Evolutionary conservation across 1,139 yeast species (phyloP).

Genomic region (Komagataea norvegica): DNA sequence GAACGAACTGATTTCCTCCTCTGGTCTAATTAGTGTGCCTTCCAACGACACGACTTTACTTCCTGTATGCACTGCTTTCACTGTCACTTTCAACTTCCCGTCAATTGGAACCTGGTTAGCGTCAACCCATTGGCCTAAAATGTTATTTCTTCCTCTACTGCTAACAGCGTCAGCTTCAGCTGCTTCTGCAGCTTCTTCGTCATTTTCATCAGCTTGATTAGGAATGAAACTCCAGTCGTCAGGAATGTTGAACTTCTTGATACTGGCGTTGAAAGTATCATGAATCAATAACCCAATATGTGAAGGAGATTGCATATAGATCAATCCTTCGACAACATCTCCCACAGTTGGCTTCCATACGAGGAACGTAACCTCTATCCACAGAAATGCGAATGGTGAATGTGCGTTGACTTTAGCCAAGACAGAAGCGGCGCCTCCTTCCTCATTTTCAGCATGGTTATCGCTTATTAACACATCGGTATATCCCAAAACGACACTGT

Average conservation of each 20-base stretch:
- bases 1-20: slow-evolving; percentile 29
- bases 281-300: slow-evolving; percentile 88
- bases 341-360: slow-evolving; percentile 89
- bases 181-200: slow-evolving; percentile 23
- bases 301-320: slow-evolving; percentile 90
- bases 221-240: slow-evolving; percentile 78
- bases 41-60: slow-evolving; percentile 83
- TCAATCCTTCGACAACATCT: slow-evolving; percentile 78
- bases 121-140: slow-evolving; percentile 81
- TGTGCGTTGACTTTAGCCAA: slow-evolving; percentile 69
- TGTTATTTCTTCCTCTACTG: slow-evolving; percentile 34
- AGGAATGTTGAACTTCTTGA: slow-evolving; percentile 81
- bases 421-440: slow-evolving; percentile 28
- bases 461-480: slow-evolving; percentile 49
- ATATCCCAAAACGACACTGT: slow-evolving; percentile 83
- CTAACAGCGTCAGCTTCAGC: slow-evolving; percentile 25
- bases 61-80: slow-evolving; percentile 67
- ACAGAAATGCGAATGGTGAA: slow-evolving; percentile 82
- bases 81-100: slow-evolving; percentile 72
- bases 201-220: slow-evolving; percentile 44
- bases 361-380: slow-evolving; percentile 81
- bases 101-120: slow-evolving; percentile 66
- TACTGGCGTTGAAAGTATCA: slow-evolving; percentile 93
- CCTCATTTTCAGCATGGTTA: slow-evolving; percentile 22
- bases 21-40: slow-evolving; percentile 59